Evolutionary conservation across 352 stramenopile species (phyloP), one percentile per base, ranked within the genome.

Genomic region (Thalassiosira hispida): DNA sequence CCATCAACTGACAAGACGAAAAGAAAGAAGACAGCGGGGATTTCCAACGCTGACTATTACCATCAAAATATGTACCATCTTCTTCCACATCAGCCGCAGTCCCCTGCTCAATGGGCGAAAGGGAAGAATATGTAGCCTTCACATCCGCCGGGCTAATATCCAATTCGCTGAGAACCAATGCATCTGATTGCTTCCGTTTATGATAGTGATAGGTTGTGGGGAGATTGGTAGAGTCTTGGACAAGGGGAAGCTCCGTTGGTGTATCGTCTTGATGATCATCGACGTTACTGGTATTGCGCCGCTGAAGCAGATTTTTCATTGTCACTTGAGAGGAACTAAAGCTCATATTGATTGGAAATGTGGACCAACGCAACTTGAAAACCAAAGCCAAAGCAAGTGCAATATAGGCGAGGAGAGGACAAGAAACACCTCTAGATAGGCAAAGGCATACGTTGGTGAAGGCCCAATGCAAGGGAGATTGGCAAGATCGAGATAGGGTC

Each of bases 91-190:
- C 49, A 8, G 25, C 22, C 4, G 18, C 22, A 2, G 7, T 59
- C 2, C 49, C 49, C 3, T 59, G 49, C 49, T 59, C 49, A 35
- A 59, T 59, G 1, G 22, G 49, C 18, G 49, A 59, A 35, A 59
- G 49, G 12, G 49, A 59, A 35, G 49, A 59, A 38, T 35, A 59
- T 22, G 49, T 59, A 38, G 22, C 33, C n/a, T 20, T 59, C 25
- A 5, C 6, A 38, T 59, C 12, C 9, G 0, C 22, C 18, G n/a
- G 3, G 49, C 49, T 59, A 35, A 59, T 35, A 16, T 59, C 20
- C 49, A 59, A 35, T 31, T 59, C 22, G 22, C 22, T 3, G 3
- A 59, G 25, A 38, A 35, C 25, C 20, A 59, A 59, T 18, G 22
- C 11, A 35, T 59, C 49, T 2, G 22, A 59, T 18, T 27, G 12